phyloP scores from a whole-genome alignment of 2,329 filamentous ascomycete genomes.

The Xenosphaeropsis pyriputrescens region DNA sequence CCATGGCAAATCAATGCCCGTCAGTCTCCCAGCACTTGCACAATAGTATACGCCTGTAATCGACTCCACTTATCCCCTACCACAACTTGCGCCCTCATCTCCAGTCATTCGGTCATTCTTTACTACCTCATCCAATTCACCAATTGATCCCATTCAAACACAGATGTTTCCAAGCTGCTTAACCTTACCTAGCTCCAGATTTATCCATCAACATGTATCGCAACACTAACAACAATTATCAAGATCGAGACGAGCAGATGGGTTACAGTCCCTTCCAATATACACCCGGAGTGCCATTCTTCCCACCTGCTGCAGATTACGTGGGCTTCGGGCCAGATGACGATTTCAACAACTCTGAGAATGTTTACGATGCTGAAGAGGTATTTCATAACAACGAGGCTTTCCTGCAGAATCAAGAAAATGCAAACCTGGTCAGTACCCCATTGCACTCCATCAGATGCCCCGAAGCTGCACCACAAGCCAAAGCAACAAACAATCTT shows the following conservation, averaged over 20 bases:
- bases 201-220: neutral
- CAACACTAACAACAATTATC: neutral
- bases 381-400: conserved; percentile 9
- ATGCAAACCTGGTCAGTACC: no score
- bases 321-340: conserved; percentile 2
- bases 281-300: conserved; percentile 1
- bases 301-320: conserved; percentile 4
- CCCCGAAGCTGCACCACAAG: no score
- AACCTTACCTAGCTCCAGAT: neutral
- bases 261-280: neutral
- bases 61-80: no score
- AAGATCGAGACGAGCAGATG: neutral
- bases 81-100: no score
- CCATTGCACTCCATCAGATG: no score
- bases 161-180: neutral
- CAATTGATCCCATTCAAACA: neutral
- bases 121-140: no score
- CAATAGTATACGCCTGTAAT: no score
- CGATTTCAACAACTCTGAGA: conserved; percentile 1
- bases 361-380: conserved; percentile 9
- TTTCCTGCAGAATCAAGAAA: conserved; percentile 10
- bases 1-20: no score
- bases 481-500: no score
- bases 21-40: no score
- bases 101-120: no score